phyloP scores from a whole-genome alignment of 352 stramenopile genomes.

The Lagenidium giganteum region DNA sequence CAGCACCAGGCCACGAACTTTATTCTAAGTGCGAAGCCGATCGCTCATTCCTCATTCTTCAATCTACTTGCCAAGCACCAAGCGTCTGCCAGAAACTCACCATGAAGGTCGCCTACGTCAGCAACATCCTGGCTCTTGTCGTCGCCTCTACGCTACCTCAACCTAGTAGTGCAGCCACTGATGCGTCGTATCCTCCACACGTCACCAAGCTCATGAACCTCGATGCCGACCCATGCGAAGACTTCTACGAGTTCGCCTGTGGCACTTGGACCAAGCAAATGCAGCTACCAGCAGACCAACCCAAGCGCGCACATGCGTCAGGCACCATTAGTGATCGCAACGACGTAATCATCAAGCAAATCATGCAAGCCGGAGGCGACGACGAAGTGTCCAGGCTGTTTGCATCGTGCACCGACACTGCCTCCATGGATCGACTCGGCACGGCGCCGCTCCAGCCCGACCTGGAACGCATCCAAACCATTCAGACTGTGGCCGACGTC shows the following conservation, averaged over 20 bases:
- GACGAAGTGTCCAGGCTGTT: no score
- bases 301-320: constrained; percentile 16
- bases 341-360: constrained; percentile 14
- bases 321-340: constrained; percentile 17
- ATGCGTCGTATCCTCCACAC: constrained; percentile 8
- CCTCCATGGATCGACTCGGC: background rate
- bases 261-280: constrained; percentile 26
- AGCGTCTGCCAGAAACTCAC: no score
- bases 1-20: no score
- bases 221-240: constrained; percentile 16
- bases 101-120: no score
- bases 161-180: no score
- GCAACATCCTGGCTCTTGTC: no score
- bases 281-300: constrained; percentile 17
- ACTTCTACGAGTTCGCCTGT: constrained; percentile 28
- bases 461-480: background rate
- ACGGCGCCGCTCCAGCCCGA: constrained; percentile 9
- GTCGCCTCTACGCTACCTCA: no score
- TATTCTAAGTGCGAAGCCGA: no score
- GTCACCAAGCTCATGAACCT: constrained; percentile 17
- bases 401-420: constrained; percentile 6
- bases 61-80: no score
- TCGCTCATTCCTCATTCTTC: no score
- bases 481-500: constrained; percentile 9
- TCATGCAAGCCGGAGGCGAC: no score